Base-by-base conservation (phyloP, 2,329 filamentous ascomycete genomes). In the Knoxdaviesia capensis region DNA sequence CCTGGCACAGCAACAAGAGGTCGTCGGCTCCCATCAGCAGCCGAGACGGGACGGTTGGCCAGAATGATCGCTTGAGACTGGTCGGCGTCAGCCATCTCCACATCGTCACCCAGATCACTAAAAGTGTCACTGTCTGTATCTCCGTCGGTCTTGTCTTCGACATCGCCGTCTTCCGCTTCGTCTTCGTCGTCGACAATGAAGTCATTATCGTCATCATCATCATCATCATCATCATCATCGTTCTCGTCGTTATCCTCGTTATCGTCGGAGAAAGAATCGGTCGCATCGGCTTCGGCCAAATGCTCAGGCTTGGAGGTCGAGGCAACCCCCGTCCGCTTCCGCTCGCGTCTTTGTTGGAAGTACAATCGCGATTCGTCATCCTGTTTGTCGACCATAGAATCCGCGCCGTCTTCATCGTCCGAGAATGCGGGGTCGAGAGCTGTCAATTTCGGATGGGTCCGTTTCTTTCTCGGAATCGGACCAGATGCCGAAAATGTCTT, bases 171-270 rank as follows among this genome's bases (percentile, higher is more conserved):
- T 6, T 31, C 31, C 30, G 37, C 38, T 33, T 41, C 58, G 10
- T 51, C 53, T 34, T 52, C 57, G 44, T 61, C 51, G 10, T 54
- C 56, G 2, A 62, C 46, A 31, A 62, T 57, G 3, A 45, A 47
- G n/a, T 47, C 46, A 9, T 47, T 49, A 10, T 45, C 46, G 5
- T 41, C 42, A 6, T 48, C 49, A 9, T 44, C 49, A 6, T 46
- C 40, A 1, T 49, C 50, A 3, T 49, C 48, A 2, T 49, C 42
- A 10, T 51, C 49, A 9, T 49, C 43, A 5, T 41, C 36, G 6
- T 36, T 38, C n/a, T 32, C 34, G 5, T 28, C 40, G 6, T 35
- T 35, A 31, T n/a, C 11, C 36, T 8, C 35, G 30, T 7, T 41
- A 8, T 33, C 8, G 38, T 6, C 29, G 31, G 30, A 31, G 28